Percentiles rank a stretch among this genome's conserved stretches.
phyloP scores from a whole-genome alignment of 2,329 filamentous ascomycete species.

The Epichloe bromicola region DNA sequence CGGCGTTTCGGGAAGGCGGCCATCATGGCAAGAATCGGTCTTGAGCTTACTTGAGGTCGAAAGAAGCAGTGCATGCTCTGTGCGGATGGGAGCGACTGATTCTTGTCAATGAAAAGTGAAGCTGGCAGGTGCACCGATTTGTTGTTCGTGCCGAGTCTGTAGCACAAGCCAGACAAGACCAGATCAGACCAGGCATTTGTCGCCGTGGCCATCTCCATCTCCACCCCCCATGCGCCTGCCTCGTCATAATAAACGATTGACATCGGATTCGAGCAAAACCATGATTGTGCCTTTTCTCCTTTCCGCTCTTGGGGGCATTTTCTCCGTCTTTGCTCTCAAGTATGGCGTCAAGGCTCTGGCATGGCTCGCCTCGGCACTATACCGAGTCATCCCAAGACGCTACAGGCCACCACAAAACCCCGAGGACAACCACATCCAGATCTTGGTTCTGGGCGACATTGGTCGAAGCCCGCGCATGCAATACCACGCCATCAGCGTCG shows the following conservation, averaged over 20 bases:
- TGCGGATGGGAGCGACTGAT: too few relatives aligned
- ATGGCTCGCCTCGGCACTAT: conserved; percentile 13
- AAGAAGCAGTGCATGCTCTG: too few relatives aligned
- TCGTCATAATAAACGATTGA: neutral
- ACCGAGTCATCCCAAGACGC: conserved; percentile 19
- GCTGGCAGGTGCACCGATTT: too few relatives aligned
- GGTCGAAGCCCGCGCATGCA: conserved; percentile 96
- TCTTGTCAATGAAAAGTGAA: too few relatives aligned
- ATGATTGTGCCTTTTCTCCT: conserved; percentile 18
- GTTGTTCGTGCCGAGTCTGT: too few relatives aligned
- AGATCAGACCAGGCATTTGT: too few relatives aligned
- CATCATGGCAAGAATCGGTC: too few relatives aligned
- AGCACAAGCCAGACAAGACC: too few relatives aligned
- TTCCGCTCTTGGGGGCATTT: conserved; percentile 21
- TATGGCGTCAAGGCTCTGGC: conserved; percentile 11
- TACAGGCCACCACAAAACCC: conserved; percentile 21
- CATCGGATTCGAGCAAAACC: neutral
- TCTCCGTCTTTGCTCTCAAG: conserved; percentile 19
- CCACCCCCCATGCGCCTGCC: too few relatives aligned
- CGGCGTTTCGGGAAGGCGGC: too few relatives aligned
- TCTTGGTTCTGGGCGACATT: conserved; percentile 89
- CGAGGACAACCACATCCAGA: conserved; percentile 45
- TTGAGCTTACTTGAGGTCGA: too few relatives aligned
- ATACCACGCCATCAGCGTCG: conserved; percentile 89
- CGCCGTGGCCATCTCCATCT: too few relatives aligned